Percentiles rank a stretch among this genome's conserved stretches.
Evolutionary conservation across 2,329 filamentous ascomycete species (phyloP).

Genomic region (Fusarium torulosum): DNA sequence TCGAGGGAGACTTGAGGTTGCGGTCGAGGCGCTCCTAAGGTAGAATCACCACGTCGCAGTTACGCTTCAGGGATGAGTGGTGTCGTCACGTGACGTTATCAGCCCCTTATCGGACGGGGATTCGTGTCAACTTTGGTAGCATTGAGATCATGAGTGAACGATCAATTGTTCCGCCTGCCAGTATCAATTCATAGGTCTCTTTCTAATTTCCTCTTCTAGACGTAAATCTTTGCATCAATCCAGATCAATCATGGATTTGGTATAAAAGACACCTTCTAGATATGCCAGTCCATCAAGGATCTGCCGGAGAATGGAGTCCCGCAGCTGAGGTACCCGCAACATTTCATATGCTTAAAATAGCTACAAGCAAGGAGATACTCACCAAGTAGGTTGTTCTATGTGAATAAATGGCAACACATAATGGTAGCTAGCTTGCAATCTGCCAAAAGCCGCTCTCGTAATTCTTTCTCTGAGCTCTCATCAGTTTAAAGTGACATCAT

Average conservation of each 20-base stretch:
- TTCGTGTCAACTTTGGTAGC: slow-evolving; percentile 45
- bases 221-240: not conserved
- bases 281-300: not conserved
- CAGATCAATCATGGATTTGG: not conserved
- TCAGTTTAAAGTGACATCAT: slow-evolving; percentile 40
- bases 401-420: not conserved
- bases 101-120: slow-evolving; percentile 46
- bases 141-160: not conserved
- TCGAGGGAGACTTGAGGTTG: slow-evolving; percentile 53
- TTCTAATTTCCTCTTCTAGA: too few species aligned
- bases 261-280: not conserved
- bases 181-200: not conserved
- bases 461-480: slow-evolving; percentile 5
- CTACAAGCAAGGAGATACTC: not conserved
- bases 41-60: slow-evolving; percentile 58
- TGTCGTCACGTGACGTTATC: slow-evolving; percentile 54
- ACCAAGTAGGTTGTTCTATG: not conserved
- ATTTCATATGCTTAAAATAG: not conserved
- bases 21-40: slow-evolving; percentile 46
- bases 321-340: slow-evolving; percentile 18
- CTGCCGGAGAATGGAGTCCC: slow-evolving; percentile 21
- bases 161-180: not conserved
- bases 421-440: not conserved
- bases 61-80: slow-evolving; percentile 50
- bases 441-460: not conserved